Base-by-base conservation (phyloP, 1,284 basidiomycete species). In the Ustilago nuda region DNA sequence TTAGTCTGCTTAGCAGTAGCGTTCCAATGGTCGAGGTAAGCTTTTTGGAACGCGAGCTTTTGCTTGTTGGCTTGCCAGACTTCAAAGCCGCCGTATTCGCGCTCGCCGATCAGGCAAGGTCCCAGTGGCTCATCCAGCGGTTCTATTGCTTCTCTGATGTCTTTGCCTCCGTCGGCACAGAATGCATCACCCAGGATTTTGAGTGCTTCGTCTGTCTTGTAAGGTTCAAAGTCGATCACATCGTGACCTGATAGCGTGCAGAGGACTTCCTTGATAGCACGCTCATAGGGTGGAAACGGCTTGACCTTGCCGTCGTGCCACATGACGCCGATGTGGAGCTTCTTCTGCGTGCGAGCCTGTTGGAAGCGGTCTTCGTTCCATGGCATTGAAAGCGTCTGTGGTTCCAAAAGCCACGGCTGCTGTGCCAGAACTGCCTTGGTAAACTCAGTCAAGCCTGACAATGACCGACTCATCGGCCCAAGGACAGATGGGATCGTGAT, bases 381-480 rank as follows among this genome's bases (percentile, higher is more conserved):
- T 1, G 88, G 88, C 79, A 92, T 91, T 32, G 89, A 88, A 6
- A 90, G 81, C 2, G 89, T 88, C 33, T 90, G 85, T 0, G 92
- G 92, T 80, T 94, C 93, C 65, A 87, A 87, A 6, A 88, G 80
- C 92, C 93, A 94, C 0, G 92, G 91, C 71, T 90, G 86, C n/a
- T 87, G 81, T 56, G 87, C 87, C 11, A 90, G 81, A 3, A 92
- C 88, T 11, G 88, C 88, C 81, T 91, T 89, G 76, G 90, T 89
- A 86, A 93, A 93, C 1, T 88, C 78, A 80, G 91, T 91, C 46
- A 93, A 81, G 2, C 89, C 91, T 5, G 84, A 87, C 15, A 93
- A 73, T 17, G 88, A 89, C 32, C 87, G 87, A 3, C 90, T 87
- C 67, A 93, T 88, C 2, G 93, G 93, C 0, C 93, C 93, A 2